phyloP scores from a whole-genome alignment of 176 grass and related monocot species.

The Rhipidocladum racemiflorum region DNA sequence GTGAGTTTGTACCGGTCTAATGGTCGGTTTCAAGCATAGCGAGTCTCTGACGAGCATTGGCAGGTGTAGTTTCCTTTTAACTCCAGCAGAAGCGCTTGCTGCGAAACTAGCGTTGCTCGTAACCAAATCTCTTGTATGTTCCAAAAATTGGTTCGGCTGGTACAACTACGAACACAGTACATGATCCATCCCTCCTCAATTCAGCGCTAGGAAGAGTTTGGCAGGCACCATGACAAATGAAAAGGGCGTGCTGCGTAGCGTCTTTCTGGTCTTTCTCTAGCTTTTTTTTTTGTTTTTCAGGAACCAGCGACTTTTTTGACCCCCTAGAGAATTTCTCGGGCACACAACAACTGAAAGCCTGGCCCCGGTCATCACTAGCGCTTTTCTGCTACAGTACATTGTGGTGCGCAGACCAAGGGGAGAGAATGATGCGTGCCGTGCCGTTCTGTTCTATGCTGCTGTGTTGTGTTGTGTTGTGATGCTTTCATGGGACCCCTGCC shows the following conservation, averaged over 20 bases:
- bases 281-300: background rate
- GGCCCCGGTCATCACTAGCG: background rate
- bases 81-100: too few relatives aligned
- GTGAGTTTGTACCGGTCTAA: background rate
- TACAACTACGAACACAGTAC: too few relatives aligned
- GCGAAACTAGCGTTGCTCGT: too few relatives aligned
- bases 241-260: too few relatives aligned
- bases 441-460: background rate
- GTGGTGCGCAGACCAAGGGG: conserved; percentile 7
- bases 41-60: too few relatives aligned
- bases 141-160: too few relatives aligned
- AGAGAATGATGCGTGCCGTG: background rate
- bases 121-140: too few relatives aligned
- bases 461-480: too few relatives aligned
- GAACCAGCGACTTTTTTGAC: background rate
- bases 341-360: conserved; percentile 32
- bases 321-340: conserved; percentile 32
- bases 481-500: conserved; percentile 17
- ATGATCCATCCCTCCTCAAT: too few relatives aligned
- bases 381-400: background rate
- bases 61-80: too few relatives aligned
- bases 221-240: too few relatives aligned
- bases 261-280: background rate
- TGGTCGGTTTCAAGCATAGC: background rate
- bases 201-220: too few relatives aligned